Evolutionary conservation across 1,139 yeast genomes (phyloP).

Genomic region (Diutina pseudorugosa): DNA sequence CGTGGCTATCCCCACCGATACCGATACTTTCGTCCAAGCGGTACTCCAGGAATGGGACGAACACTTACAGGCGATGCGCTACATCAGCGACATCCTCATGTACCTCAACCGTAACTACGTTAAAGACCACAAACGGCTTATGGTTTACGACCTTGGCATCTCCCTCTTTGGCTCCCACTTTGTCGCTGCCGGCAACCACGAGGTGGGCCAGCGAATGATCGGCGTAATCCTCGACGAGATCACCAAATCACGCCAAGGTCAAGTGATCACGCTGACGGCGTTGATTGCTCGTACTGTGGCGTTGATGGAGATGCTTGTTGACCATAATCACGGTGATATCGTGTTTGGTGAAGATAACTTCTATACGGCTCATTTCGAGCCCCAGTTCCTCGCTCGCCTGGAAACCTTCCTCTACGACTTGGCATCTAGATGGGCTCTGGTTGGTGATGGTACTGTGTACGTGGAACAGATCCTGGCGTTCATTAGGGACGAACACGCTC

Average conservation of each 20-base stretch:
- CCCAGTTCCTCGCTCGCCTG: conserved; percentile 43
- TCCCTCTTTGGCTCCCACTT: conserved; percentile 39
- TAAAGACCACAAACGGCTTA: conserved; percentile 52
- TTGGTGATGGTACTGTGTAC: conserved; percentile 35
- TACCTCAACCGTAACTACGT: conserved; percentile 80
- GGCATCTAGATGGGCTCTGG: conserved; percentile 28
- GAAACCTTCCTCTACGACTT: conserved; percentile 41
- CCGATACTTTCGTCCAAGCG: conserved; percentile 31
- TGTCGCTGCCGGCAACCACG: conserved; percentile 28
- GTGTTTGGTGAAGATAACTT: conserved; percentile 33
- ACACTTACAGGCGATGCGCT: conserved; percentile 62
- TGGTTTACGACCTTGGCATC: conserved; percentile 68
- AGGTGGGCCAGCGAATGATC: conserved; percentile 40
- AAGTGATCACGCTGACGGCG: conserved; percentile 40
- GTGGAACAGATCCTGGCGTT: conserved; percentile 40
- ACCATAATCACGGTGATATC: conserved; percentile 14
- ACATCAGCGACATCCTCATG: conserved; percentile 79
- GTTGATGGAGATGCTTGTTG: conserved; percentile 52
- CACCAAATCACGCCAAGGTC: conserved; percentile 46
- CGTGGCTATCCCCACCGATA: conserved; percentile 8
- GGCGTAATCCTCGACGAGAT: conserved; percentile 45
- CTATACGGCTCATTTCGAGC: conserved; percentile 58
- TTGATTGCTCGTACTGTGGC: conserved; percentile 49
- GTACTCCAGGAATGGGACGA: conserved; percentile 59
- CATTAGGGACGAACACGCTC: conserved; percentile 45